A percentile compares a stretch with the other conserved stretches of the same genome.
Evolutionary conservation across 1,284 basidiomycete species (phyloP).

Genomic region (Trichosporon inkin): DNA sequence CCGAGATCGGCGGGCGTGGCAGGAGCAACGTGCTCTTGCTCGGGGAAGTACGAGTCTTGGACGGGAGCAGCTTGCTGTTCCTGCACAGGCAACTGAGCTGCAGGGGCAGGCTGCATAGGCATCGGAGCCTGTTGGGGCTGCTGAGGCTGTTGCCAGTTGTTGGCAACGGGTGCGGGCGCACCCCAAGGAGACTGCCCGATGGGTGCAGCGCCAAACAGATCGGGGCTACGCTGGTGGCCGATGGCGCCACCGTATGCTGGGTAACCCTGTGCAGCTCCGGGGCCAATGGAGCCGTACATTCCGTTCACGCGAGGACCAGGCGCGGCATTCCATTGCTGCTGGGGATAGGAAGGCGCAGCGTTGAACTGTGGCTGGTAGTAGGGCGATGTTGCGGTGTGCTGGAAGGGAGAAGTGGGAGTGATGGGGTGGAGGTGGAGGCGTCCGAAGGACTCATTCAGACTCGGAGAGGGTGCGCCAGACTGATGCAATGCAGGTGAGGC

Average conservation of each 20-base stretch:
- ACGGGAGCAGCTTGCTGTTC: constrained; percentile 15
- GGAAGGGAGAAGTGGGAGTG: constrained; percentile 5
- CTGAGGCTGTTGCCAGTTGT: constrained; percentile 24
- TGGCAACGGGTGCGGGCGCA: constrained; percentile 19
- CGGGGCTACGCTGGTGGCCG: constrained; percentile 20
- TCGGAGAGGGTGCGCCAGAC: constrained; percentile 17
- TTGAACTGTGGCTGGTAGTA: constrained; percentile 16
- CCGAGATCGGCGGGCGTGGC: constrained; percentile 15
- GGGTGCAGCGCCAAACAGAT: constrained; percentile 15
- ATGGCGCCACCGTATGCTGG: constrained; percentile 14
- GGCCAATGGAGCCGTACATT: constrained; percentile 23
- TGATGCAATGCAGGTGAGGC: constrained; percentile 31
- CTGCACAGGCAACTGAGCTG: constrained; percentile 11
- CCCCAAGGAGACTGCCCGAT: constrained; percentile 35
- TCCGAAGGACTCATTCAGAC: constrained; percentile 35
- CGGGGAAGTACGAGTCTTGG: constrained; percentile 29
- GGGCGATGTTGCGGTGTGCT: constrained; percentile 10
- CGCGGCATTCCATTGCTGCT: constrained; percentile 18
- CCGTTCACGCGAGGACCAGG: constrained; percentile 22
- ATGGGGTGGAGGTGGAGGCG: constrained; percentile 28
- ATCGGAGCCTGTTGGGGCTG: constrained; percentile 16
- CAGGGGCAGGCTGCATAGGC: constrained; percentile 9
- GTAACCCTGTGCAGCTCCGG: constrained; percentile 10
- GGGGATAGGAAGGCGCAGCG: constrained; percentile 11
- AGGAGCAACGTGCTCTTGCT: constrained; percentile 13